These are phyloP conservation scores for Phialophora expanda DNA, from an alignment of 2,329 filamentous ascomycete species.

Conservation along the genomic window DNA sequence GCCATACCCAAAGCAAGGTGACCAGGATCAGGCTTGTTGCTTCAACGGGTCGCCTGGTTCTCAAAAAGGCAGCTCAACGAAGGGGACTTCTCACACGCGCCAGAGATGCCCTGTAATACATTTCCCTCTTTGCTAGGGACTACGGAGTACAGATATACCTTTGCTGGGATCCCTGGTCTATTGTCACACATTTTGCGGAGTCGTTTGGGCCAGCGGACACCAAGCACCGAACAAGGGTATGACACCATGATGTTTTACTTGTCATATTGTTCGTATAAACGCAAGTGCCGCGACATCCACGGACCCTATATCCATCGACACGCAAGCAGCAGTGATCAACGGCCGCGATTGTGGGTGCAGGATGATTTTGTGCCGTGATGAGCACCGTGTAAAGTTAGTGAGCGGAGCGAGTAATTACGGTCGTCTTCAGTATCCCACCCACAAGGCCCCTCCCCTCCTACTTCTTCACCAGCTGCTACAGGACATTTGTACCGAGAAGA, in stretches of 20 bases:
- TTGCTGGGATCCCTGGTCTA: conserved; percentile 17
- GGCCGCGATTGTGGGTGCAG: background rate
- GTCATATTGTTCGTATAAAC: conserved; percentile 8
- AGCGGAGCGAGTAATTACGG: background rate
- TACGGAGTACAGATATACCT: conserved; percentile 10
- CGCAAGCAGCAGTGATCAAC: conserved; percentile 12
- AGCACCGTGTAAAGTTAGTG: background rate
- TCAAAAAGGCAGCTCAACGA: conserved; percentile 14
- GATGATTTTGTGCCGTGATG: background rate
- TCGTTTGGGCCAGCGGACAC: background rate
- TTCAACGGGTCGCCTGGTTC: conserved; percentile 19
- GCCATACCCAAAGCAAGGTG: conserved; percentile 14
- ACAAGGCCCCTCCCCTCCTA: background rate
- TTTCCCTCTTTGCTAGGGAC: background rate
- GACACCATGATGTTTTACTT: conserved; percentile 2
- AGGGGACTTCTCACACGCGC: background rate
- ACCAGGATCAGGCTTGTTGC: conserved; percentile 27
- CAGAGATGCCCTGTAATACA: conserved; percentile 1
- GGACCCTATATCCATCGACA: conserved; percentile 13
- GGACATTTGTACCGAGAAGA: background rate
- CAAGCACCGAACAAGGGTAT: background rate
- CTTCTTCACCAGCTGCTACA: background rate
- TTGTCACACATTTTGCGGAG: background rate
- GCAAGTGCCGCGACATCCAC: conserved; percentile 5
- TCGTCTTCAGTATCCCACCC: background rate